Percentiles rank a stretch among this genome's conserved stretches.
These are phyloP conservation scores for Aquilaria agallochum DNA, from an alignment of 441 rosid genomes.

Conservation along the genomic window DNA sequence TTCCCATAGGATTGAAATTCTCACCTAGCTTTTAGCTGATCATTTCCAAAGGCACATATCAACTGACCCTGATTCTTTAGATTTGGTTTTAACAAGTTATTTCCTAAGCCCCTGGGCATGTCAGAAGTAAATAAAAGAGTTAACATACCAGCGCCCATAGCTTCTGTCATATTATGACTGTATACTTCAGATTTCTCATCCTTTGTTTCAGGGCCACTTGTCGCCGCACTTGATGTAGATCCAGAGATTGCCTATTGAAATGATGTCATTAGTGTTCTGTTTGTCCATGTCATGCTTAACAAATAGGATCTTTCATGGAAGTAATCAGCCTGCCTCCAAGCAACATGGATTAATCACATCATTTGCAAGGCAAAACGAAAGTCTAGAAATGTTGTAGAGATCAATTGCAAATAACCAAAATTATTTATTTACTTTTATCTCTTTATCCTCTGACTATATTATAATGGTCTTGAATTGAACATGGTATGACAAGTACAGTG, in stretches of 20 bases:
- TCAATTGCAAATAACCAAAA: too few relatives aligned
- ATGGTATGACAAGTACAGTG: too few relatives aligned
- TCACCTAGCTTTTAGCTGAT: too few relatives aligned
- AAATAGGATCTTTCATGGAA: too few relatives aligned
- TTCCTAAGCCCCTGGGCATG: too few relatives aligned
- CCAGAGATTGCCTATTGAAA: constrained; percentile 60
- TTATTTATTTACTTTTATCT: too few relatives aligned
- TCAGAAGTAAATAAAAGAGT: neutral
- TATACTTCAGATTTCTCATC: constrained; percentile 76
- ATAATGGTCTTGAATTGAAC: too few relatives aligned
- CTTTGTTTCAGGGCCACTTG: constrained; percentile 39
- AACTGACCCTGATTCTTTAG: neutral
- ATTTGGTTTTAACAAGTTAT: neutral
- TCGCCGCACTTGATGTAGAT: constrained; percentile 57
- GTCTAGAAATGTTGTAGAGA: neutral
- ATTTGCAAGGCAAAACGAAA: neutral
- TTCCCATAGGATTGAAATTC: too few relatives aligned
- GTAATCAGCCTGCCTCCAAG: neutral
- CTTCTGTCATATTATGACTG: constrained; percentile 88
- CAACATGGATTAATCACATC: neutral
- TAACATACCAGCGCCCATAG: constrained; percentile 93
- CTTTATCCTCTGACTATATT: too few relatives aligned
- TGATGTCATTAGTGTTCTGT: too few relatives aligned
- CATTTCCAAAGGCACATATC: neutral
- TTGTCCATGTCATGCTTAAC: too few relatives aligned